These are phyloP conservation scores for Penicillium desertorum DNA, from an alignment of 495 filamentous ascomycete species.

Conservation along the genomic window DNA sequence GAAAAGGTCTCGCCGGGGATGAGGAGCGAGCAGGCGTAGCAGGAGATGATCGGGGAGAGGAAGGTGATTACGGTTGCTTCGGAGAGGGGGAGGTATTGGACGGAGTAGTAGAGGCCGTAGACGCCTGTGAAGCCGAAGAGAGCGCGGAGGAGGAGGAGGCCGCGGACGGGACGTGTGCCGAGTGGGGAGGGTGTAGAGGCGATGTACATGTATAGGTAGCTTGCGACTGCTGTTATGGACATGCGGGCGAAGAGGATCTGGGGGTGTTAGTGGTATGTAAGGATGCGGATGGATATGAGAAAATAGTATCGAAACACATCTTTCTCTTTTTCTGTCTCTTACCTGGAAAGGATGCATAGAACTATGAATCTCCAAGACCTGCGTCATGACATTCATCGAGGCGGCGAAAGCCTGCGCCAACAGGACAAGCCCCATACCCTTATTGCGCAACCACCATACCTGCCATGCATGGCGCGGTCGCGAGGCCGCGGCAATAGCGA, in stretches of 20 bases:
- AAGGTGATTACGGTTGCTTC: constrained; percentile 95
- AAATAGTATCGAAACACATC: neutral
- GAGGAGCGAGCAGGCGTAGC: constrained; percentile 77
- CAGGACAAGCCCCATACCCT: constrained; percentile 71
- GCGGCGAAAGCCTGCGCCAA: constrained; percentile 80
- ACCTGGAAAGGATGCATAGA: constrained; percentile 82
- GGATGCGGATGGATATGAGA: neutral
- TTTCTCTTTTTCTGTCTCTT: constrained; percentile 9
- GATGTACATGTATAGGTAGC: constrained; percentile 74
- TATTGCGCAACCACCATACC: constrained; percentile 58
- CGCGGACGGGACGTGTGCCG: constrained; percentile 62
- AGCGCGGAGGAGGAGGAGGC: constrained; percentile 67
- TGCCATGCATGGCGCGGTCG: constrained; percentile 32
- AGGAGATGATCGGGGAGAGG: constrained; percentile 76
- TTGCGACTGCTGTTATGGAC: constrained; percentile 68
- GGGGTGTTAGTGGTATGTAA: neutral
- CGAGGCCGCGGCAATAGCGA: neutral
- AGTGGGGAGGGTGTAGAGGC: constrained; percentile 66
- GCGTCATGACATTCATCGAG: constrained; percentile 82
- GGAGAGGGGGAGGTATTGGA: constrained; percentile 82
- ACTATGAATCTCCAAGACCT: constrained; percentile 73
- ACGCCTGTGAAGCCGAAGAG: constrained; percentile 83
- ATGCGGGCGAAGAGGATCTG: constrained; percentile 82
- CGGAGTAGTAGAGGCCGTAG: constrained; percentile 75
- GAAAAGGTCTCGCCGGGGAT: constrained; percentile 76